Conservation (phyloP, 2,329 filamentous ascomycete species). For the Mycosphaerella sp. region DNA sequence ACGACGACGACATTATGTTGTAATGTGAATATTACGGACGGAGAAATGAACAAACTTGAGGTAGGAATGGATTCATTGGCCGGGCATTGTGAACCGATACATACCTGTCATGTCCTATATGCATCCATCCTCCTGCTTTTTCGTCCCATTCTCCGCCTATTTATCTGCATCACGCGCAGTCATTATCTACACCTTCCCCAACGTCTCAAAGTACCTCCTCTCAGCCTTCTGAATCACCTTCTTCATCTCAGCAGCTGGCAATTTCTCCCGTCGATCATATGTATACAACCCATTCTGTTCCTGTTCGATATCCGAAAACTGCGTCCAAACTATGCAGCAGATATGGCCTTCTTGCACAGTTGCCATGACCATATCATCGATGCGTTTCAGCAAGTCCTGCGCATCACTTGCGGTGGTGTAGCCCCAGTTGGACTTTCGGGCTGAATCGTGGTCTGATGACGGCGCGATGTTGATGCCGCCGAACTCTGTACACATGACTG, state of each 20-base stretch:
- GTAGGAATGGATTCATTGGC: too few relatives aligned
- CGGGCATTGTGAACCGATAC: too few relatives aligned
- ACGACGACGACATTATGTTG: neutral
- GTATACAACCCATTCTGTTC: constrained; percentile 63
- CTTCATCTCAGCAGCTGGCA: constrained; percentile 53
- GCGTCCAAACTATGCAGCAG: constrained; percentile 62
- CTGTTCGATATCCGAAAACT: constrained; percentile 58
- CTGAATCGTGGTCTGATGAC: constrained; percentile 34
- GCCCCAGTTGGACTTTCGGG: constrained; percentile 50
- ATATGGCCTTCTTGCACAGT: constrained; percentile 53
- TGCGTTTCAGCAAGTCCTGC: constrained; percentile 52
- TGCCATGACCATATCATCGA: constrained; percentile 54
- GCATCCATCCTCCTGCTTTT: too few relatives aligned
- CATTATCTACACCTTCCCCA: too few relatives aligned
- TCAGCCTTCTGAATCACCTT: constrained; percentile 52
- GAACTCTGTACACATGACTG: constrained; percentile 62
- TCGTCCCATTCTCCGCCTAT: too few relatives aligned
- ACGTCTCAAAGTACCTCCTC: constrained; percentile 39
- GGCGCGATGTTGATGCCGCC: constrained; percentile 62
- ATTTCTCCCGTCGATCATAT: constrained; percentile 56
- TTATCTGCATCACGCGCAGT: too few relatives aligned
- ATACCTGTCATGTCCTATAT: too few relatives aligned
- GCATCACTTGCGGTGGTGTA: constrained; percentile 61
- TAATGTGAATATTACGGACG: neutral
- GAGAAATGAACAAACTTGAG: neutral